Evolutionary conservation across 441 rosid species (phyloP).

Genomic region (Adansonia madagascariensis): DNA sequence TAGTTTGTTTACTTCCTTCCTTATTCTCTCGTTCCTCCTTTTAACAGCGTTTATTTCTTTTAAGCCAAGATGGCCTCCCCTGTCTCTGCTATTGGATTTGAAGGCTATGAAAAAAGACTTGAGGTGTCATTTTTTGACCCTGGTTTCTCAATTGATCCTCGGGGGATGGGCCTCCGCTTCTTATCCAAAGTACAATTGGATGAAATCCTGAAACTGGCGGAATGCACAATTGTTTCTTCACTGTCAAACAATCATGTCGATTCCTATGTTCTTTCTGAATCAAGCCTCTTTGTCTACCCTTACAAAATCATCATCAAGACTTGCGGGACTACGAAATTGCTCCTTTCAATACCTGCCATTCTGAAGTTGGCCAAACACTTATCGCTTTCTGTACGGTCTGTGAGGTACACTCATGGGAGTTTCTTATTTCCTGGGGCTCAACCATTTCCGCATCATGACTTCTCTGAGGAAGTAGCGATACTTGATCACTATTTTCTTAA

Average conservation of each 20-base stretch:
- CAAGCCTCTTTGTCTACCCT: slow-evolving; percentile 74
- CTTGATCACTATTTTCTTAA: slow-evolving; percentile 54
- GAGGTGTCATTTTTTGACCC: slow-evolving; percentile 64
- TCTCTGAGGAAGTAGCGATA: slow-evolving; percentile 65
- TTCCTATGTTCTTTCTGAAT: slow-evolving; percentile 77
- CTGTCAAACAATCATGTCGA: slow-evolving; percentile 62
- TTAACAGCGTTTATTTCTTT: slow-evolving; percentile 20
- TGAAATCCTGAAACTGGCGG: slow-evolving; percentile 62
- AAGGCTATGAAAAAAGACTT: slow-evolving; percentile 77
- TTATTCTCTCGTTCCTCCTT: slow-evolving; percentile 32
- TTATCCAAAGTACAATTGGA: slow-evolving; percentile 55
- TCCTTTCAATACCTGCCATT: slow-evolving; percentile 60
- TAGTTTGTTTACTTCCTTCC: slow-evolving; percentile 34
- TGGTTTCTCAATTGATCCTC: slow-evolving; percentile 56
- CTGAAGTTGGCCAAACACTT: slow-evolving; percentile 24
- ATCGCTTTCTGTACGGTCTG: slow-evolving; percentile 50
- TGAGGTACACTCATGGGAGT: slow-evolving; percentile 69
- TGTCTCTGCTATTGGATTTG: slow-evolving; percentile 67
- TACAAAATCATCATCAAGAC: slow-evolving; percentile 75
- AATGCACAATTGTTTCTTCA: slow-evolving; percentile 69
- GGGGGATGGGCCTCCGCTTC: slow-evolving; percentile 57
- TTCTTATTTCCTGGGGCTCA: slow-evolving; percentile 68
- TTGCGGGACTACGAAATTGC: slow-evolving; percentile 75
- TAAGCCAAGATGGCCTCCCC: slow-evolving; percentile 45
- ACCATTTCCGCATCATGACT: slow-evolving; percentile 61